These are phyloP conservation scores for Lactifluus pinguis DNA, from an alignment of 768 basidiomycete genomes.

Conservation along the genomic window DNA sequence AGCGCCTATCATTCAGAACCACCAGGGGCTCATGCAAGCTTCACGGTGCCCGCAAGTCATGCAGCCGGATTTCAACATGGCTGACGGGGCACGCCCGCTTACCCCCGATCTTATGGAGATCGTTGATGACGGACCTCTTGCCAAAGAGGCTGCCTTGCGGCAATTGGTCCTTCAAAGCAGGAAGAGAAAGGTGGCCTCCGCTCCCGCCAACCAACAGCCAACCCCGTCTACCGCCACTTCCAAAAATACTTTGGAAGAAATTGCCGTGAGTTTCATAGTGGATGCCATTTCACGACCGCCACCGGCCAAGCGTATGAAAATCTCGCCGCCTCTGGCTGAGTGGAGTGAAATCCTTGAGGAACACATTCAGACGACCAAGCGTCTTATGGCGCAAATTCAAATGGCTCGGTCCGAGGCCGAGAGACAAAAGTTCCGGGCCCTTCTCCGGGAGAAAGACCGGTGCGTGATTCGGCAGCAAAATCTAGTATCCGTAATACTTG, in stretches of 20 bases:
- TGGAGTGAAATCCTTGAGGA: conserved; percentile 38
- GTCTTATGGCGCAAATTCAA: conserved; percentile 37
- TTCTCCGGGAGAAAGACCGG: conserved; percentile 43
- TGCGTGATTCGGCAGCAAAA: conserved; percentile 29
- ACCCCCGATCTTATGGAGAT: not conserved
- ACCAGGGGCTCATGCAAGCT: not conserved
- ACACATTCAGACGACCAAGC: conserved; percentile 42
- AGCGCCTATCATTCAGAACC: not conserved
- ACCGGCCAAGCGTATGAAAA: conserved; percentile 14
- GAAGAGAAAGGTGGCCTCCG: conserved; percentile 23
- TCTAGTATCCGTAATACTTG: not conserved
- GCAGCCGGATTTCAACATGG: not conserved
- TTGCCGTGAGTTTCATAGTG: conserved; percentile 8
- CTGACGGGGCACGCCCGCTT: not conserved
- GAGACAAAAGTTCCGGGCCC: conserved; percentile 35
- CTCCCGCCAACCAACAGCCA: conserved; percentile 27
- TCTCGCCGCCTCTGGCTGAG: conserved; percentile 28
- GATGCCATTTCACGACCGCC: conserved; percentile 13
- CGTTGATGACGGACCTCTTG: conserved; percentile 24
- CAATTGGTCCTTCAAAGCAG: conserved; percentile 29
- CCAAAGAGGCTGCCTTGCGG: conserved; percentile 33
- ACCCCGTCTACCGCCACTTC: conserved; percentile 23
- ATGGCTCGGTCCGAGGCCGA: conserved; percentile 38
- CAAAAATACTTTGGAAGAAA: not conserved
- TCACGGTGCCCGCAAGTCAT: not conserved